These are phyloP conservation scores for Tricladium varicosporioides DNA, from an alignment of 2,329 filamentous ascomycete species.

Conservation along the genomic window DNA sequence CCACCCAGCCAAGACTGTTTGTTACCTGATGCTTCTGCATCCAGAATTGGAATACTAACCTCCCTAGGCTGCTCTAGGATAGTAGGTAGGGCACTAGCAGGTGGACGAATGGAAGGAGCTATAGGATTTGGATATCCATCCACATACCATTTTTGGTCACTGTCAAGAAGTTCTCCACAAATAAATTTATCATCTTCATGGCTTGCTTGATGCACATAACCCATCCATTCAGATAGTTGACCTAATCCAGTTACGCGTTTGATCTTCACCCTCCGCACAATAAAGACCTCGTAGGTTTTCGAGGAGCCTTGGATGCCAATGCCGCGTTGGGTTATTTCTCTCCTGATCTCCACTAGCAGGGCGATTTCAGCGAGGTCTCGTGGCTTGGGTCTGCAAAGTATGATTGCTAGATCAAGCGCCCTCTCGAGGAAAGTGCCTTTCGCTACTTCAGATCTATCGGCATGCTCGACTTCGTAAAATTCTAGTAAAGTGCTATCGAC, in stretches of 20 bases:
- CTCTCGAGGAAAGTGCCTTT: neutral
- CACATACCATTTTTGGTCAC: neutral
- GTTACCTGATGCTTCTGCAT: no score
- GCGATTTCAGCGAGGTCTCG: neutral
- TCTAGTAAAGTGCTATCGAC: slow-evolving; percentile 3
- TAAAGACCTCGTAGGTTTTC: neutral
- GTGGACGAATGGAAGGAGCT: no score
- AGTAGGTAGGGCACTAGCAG: no score
- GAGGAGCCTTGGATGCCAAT: neutral
- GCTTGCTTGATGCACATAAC: neutral
- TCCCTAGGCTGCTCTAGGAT: no score
- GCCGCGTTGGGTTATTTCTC: neutral
- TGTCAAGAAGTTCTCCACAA: neutral
- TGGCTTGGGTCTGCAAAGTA: neutral
- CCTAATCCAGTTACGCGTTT: neutral
- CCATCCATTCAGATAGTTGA: neutral
- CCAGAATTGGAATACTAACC: no score
- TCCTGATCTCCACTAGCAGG: neutral
- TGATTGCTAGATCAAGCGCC: neutral
- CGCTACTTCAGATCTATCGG: neutral
- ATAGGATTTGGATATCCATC: neutral
- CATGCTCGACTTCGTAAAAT: slow-evolving; percentile 2
- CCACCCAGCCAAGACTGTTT: no score
- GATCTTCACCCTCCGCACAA: neutral
- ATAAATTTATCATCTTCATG: neutral